phyloP scores from a whole-genome alignment of 2,329 filamentous ascomycete species.

The Gliomastix tumulicola region DNA sequence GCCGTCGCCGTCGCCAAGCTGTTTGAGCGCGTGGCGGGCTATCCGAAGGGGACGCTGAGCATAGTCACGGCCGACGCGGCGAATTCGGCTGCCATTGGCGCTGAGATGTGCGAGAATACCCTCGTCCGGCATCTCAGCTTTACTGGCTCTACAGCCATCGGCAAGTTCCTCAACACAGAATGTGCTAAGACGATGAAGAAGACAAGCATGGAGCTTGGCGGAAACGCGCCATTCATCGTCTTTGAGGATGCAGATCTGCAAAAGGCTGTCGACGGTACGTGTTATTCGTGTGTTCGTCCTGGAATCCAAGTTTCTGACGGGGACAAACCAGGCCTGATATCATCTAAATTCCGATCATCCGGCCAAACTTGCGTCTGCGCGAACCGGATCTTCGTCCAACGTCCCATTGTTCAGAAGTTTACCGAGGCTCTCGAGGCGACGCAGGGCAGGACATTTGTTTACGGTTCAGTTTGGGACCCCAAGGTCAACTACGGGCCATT shows the following conservation, averaged over 20 bases:
- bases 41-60: conserved; percentile 43
- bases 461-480: conserved; percentile 48
- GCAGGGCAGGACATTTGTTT: conserved; percentile 54
- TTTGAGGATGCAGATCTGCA: conserved; percentile 72
- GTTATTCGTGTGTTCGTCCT: background rate
- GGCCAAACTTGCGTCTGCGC: conserved; percentile 89
- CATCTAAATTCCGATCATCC: conserved; percentile 79
- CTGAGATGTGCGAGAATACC: conserved; percentile 54
- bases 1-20: conserved; percentile 62
- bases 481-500: conserved; percentile 52
- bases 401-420: conserved; percentile 65
- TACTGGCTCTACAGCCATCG: conserved; percentile 52
- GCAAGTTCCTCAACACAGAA: conserved; percentile 60
- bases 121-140: conserved; percentile 68
- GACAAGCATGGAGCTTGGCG: conserved; percentile 57
- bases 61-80: conserved; percentile 58
- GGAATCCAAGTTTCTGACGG: background rate
- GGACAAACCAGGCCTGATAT: conserved; percentile 46
- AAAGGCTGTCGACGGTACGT: conserved; percentile 58
- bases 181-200: conserved; percentile 60
- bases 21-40: conserved; percentile 60
- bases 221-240: conserved; percentile 61
- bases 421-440: conserved; percentile 62
- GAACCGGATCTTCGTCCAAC: conserved; percentile 70
- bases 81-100: conserved; percentile 54